A percentile compares a stretch with the other conserved stretches of the same genome.
Conservation (phyloP, 176 grass and related monocot species). For the Pontederia crassipes region DNA sequence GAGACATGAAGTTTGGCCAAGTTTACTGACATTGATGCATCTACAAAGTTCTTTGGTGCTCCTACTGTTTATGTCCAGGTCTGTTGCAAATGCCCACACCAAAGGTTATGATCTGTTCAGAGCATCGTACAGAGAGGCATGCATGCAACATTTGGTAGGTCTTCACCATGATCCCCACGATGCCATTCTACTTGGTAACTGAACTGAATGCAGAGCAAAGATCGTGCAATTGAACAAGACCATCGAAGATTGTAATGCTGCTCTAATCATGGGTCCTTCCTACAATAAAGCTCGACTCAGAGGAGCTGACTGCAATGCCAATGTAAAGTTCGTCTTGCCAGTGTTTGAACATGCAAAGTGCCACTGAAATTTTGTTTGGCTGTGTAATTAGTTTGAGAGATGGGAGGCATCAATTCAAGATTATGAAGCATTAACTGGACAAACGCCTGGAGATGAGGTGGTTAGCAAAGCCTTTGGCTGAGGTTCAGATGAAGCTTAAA, state of each 20-base stretch:
- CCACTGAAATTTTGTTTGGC: neutral
- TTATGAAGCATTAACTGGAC: constrained; percentile 12
- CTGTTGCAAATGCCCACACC: constrained; percentile 8
- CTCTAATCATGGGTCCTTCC: constrained; percentile 16
- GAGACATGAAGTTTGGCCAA: constrained; percentile 16
- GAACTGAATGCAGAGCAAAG: constrained; percentile 20
- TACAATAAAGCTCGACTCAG: constrained; percentile 24
- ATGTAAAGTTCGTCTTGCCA: neutral
- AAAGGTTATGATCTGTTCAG: constrained; percentile 26
- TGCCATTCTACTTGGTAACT: constrained; percentile 24
- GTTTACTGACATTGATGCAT: constrained; percentile 13
- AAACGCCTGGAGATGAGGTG: constrained; percentile 20
- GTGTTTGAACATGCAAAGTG: neutral
- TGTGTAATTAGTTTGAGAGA: neutral
- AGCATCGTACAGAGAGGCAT: constrained; percentile 17
- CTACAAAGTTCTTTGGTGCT: constrained; percentile 25
- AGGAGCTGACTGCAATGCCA: constrained; percentile 21
- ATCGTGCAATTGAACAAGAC: constrained; percentile 19
- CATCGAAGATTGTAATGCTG: constrained; percentile 25
- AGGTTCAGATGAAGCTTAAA: constrained; percentile 13
- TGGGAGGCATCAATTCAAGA: constrained; percentile 31
- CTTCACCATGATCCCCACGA: constrained; percentile 19
- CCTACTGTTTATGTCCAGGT: constrained; percentile 5
- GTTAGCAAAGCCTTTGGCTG: constrained; percentile 2
- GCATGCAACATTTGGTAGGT: constrained; percentile 9